Evolutionary conservation across 2,329 filamentous ascomycete genomes (phyloP), one percentile per base, ranked within the genome.

Genomic region (Biscogniauxia marginata): DNA sequence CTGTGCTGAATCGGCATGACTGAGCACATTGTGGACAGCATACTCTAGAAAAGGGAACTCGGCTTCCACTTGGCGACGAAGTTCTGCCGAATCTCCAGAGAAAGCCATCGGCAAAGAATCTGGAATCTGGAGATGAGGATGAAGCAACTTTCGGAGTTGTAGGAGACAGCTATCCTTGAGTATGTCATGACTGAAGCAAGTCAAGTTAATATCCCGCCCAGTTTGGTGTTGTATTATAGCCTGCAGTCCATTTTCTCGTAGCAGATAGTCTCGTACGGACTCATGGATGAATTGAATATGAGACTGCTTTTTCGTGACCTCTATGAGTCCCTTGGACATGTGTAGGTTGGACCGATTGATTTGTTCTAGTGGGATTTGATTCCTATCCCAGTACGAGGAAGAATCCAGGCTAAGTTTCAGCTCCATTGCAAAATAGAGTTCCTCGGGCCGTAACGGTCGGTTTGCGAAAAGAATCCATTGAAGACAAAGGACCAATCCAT

Each of bases 231-330:
- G 6, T 2, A 59, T 18, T 16, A 60, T 18, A 13, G 6, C 57
- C 0, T 57, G 19, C 0, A 76, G 58, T 0, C 75, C 75, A 0
- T 65, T 59, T 1, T 74, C 72, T 3, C 70, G 70, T 3, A 79
- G 23, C 0, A 83, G 69, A 45, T 77, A 81, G n/a, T 82, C 79
- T 0, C 71, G 64, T 0, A 82, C 77, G 0, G 79, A 80, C 58
- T 81, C 78, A 44, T 83, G 79, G 3, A 82, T 82, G 61, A 83
- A 84, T 55, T 84, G 80, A 0, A 83, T 75, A 0, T 62, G 74
- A 0, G 64, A 60, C 0, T 21, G 0, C 8, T 69, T 65, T 9
- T 64, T 73, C 0, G 74, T 77, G 0, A 75, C 57, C 52, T 83
- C 79, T 0, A 74, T 75, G 7, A 84, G 68, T 0, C 82, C 81